Conservation (phyloP, 192 early-diverging fungal species). For the Chytriomyces sp. region DNA sequence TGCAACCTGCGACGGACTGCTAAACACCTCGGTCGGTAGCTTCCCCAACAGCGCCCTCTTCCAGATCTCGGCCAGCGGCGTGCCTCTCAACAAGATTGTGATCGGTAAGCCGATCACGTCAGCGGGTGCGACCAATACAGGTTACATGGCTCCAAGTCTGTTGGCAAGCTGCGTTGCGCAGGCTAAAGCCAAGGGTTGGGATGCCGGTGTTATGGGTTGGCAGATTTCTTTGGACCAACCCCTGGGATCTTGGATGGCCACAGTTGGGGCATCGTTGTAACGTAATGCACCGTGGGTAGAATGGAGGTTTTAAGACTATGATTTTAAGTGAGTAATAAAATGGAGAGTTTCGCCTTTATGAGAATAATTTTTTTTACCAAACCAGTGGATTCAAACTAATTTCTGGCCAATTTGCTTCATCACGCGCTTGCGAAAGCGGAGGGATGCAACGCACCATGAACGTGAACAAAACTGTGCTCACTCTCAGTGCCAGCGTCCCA, state of each 20-base stretch:
- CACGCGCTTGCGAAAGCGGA: too few relatives aligned
- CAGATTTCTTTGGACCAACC: conserved; percentile 36
- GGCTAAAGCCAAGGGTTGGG: conserved; percentile 36
- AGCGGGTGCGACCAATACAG: conserved; percentile 44
- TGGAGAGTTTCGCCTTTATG: too few relatives aligned
- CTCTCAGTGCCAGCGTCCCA: too few relatives aligned
- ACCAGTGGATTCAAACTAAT: too few relatives aligned
- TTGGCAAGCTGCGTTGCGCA: conserved; percentile 37
- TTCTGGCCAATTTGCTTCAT: too few relatives aligned
- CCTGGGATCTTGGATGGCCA: conserved; percentile 29
- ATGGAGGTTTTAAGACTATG: too few relatives aligned
- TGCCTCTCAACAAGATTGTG: conserved; percentile 32
- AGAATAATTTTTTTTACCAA: too few relatives aligned
- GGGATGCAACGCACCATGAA: too few relatives aligned
- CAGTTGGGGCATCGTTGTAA: conserved; percentile 29
- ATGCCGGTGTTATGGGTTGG: conserved; percentile 45
- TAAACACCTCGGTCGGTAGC: conserved; percentile 31
- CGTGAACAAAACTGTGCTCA: too few relatives aligned
- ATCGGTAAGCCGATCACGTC: conserved; percentile 45
- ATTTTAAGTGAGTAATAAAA: too few relatives aligned
- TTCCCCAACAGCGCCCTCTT: conserved; percentile 35
- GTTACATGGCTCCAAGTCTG: conserved; percentile 34
- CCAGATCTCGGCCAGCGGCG: conserved; percentile 31
- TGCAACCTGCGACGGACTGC: conserved; percentile 23
- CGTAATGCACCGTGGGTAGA: too few relatives aligned